Base-by-base conservation (phyloP, 2,329 filamentous ascomycete species). In the Monosporascus sp. region DNA sequence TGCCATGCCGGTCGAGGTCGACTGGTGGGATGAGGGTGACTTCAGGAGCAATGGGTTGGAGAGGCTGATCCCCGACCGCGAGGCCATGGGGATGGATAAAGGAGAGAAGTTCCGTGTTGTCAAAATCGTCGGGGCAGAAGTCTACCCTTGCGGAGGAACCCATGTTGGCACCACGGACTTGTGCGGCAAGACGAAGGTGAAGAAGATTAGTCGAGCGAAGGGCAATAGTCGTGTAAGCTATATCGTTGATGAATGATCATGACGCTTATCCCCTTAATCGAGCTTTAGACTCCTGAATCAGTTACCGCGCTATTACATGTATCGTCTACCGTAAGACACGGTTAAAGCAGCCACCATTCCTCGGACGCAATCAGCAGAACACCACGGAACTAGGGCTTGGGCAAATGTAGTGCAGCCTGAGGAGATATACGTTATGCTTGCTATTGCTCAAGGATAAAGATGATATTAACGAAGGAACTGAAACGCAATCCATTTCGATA, bases 141-240 rank as follows among this genome's bases (percentile, higher is more conserved):
- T 79, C 25, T 90, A 90, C 71, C 86, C 87, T 1, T 90, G 88
- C 66, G 88, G 87, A 7, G 87, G 87, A 0, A 90, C 87, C 25
- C 88, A 90, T 72, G 86, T 90, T 3, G 72, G 78, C 31, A 77
- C 71, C 18, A 86, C 84, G 20, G 74, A 78, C 53, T 59, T 77
- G 55, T 83, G 80, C 61, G 83, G 85, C 1, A 77, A 78, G 64
- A 82, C 83, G 5, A 79, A 72, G 3, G 83, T 90, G 4, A 85
- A 77, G 72, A 88, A 86, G 71, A 85, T 90, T 51, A 77, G 77
- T 56, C 76, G 85, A 67, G 76, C 73, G 50, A 88, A 87, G 67
- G 85, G 86, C 3, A 75, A 72, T 9, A 86, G 80, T 51, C 77
- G 81, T 59, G 80, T 89, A n/a, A 74, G 74, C 55, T 79, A 79